phyloP scores from a whole-genome alignment of 768 basidiomycete genomes.

The Mrakia blollopis region DNA sequence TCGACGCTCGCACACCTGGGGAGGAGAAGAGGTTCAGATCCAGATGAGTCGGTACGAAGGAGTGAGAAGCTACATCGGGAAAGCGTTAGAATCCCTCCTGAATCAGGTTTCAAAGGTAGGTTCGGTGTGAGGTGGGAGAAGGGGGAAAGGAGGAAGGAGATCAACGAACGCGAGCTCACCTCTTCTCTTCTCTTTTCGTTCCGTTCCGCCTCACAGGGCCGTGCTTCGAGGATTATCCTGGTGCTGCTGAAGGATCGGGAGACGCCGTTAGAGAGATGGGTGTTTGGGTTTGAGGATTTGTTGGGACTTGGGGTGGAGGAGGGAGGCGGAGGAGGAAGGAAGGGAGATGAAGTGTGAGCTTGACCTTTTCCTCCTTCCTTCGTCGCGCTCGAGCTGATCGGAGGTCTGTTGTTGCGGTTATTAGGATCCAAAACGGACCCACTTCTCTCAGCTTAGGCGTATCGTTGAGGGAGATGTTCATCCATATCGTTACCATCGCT shows the following conservation, averaged over 20 bases:
- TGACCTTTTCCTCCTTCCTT: not conserved
- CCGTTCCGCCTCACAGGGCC: not conserved
- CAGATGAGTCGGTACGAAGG: not conserved
- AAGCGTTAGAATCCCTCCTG: not conserved
- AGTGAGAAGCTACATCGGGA: not conserved
- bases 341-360: not conserved
- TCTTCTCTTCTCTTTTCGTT: not conserved
- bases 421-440: not conserved
- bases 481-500: not conserved
- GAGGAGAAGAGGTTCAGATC: not conserved
- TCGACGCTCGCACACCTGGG: not conserved
- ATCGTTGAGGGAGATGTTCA: not conserved
- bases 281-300: not conserved
- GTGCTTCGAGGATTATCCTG: not conserved
- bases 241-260: not conserved
- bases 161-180: not conserved
- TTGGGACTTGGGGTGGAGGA: not conserved
- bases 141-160: not conserved
- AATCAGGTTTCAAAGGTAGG: not conserved
- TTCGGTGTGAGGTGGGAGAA: no score
- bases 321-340: no score
- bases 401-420: not conserved
- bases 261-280: not conserved
- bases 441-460: not conserved
- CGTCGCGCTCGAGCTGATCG: not conserved